These are phyloP conservation scores for Kwoniella europaea DNA, from an alignment of 768 basidiomycete species.

Conservation along the genomic window DNA sequence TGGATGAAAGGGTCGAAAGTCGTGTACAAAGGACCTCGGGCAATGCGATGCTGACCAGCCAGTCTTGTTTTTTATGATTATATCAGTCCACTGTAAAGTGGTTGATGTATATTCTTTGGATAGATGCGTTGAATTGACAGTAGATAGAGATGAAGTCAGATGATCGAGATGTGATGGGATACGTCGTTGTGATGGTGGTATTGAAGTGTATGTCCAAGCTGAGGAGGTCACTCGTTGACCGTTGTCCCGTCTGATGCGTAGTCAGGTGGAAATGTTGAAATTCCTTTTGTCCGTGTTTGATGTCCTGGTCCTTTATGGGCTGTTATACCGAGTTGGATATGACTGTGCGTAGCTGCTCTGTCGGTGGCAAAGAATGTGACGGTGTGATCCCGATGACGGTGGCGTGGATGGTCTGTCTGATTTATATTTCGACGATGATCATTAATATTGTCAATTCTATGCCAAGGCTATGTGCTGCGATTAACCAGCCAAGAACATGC, in stretches of 20 bases:
- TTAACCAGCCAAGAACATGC: background rate
- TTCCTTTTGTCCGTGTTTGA: background rate
- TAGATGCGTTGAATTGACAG: no score
- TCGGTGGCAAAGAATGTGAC: background rate
- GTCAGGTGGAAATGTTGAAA: background rate
- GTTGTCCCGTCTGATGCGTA: background rate
- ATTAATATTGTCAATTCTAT: background rate
- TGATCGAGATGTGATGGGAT: background rate
- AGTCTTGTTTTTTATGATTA: background rate
- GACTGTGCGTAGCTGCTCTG: background rate
- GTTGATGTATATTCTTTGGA: no score
- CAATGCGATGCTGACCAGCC: background rate
- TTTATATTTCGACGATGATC: background rate
- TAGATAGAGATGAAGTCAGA: no score
- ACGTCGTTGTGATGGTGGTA: background rate
- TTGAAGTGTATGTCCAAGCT: background rate
- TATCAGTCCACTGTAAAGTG: no score
- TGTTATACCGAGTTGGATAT: background rate
- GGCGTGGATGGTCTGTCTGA: background rate
- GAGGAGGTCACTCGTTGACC: background rate
- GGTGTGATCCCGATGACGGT: background rate
- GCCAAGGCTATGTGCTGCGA: conserved; percentile 8
- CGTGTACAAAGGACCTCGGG: conserved; percentile 8
- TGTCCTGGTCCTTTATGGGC: background rate
- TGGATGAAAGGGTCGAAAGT: background rate